These are phyloP conservation scores for Diaporthe aspalathi DNA, from an alignment of 2,329 filamentous ascomycete species.

Conservation along the genomic window DNA sequence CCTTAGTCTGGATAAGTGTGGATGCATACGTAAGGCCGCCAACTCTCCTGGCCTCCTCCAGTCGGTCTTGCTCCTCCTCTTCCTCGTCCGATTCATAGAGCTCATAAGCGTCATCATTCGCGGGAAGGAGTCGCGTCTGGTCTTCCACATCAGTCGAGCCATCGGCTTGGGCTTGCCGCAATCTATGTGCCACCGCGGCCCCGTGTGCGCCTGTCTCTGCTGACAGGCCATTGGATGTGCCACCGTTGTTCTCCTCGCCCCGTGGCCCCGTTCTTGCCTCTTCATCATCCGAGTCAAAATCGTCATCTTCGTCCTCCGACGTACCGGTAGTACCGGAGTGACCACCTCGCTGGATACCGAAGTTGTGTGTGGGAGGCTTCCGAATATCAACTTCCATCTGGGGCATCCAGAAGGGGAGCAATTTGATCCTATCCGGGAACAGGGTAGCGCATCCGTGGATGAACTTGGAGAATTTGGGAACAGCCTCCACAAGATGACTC, in stretches of 20 bases:
- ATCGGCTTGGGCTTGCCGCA: constrained; percentile 52
- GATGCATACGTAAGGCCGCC: constrained; percentile 82
- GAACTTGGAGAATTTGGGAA: constrained; percentile 99
- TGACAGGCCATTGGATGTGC: constrained; percentile 40
- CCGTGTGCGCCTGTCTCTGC: constrained; percentile 53
- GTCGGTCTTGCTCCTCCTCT: constrained; percentile 76
- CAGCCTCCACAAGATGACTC: constrained; percentile 96
- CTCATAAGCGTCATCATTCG: constrained; percentile 77
- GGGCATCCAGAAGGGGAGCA: constrained; percentile 96
- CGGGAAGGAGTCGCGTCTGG: constrained; percentile 71
- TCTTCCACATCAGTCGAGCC: constrained; percentile 77
- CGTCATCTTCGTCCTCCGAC: constrained; percentile 80
- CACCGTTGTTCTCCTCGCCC: constrained; percentile 30
- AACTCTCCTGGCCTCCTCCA: constrained; percentile 81
- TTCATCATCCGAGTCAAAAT: constrained; percentile 75
- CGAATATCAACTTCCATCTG: constrained; percentile 99
- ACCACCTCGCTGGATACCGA: constrained; percentile 86
- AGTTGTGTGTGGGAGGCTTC: constrained; percentile 88
- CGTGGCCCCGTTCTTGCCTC: constrained; percentile 48
- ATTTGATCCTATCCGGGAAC: constrained; percentile 86
- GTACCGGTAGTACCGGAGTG: constrained; percentile 82
- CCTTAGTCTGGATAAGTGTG: constrained; percentile 64
- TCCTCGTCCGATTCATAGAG: constrained; percentile 94
- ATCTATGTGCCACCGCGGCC: constrained; percentile 43
- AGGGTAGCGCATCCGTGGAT: constrained; percentile 93